Percentiles rank a stretch among this genome's conserved stretches.
Conservation (phyloP, 2,329 filamentous ascomycete species). For the Leptographium wingfieldii region DNA sequence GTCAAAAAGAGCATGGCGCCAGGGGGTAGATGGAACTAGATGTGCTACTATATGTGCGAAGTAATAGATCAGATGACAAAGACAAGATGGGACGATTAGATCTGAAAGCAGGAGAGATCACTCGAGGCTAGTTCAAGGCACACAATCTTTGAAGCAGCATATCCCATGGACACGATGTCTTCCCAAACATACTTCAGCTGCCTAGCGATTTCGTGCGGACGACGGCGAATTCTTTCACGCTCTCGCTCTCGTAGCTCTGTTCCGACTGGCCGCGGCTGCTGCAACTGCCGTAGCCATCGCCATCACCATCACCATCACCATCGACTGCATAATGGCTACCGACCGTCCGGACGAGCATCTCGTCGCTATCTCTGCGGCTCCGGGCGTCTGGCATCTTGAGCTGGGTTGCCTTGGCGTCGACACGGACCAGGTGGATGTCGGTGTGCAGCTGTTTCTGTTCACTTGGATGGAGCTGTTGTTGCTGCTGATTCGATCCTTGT, state of each 20-base stretch:
- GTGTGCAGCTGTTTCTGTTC: neutral
- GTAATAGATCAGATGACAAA: neutral
- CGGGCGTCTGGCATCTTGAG: neutral
- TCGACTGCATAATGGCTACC: neutral
- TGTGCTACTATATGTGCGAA: neutral
- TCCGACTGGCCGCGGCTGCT: conserved; percentile 10
- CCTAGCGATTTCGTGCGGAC: neutral
- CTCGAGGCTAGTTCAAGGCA: no score
- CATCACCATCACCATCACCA: neutral
- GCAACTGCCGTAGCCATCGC: neutral
- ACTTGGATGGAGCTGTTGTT: neutral
- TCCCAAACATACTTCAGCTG: neutral
- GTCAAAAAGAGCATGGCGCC: conserved; percentile 27
- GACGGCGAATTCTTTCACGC: conserved; percentile 34
- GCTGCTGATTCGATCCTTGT: neutral
- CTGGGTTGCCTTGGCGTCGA: neutral
- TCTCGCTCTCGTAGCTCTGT: conserved; percentile 34
- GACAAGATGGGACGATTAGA: neutral
- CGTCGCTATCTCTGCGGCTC: neutral
- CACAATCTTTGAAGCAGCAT: no score
- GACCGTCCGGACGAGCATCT: neutral
- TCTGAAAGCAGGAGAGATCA: neutral
- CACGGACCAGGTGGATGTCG: neutral
- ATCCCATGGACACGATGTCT: neutral
- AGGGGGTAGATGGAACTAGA: neutral